These are phyloP conservation scores for Lepiota subincarnata DNA, from an alignment of 768 basidiomycete species.

Conservation along the genomic window DNA sequence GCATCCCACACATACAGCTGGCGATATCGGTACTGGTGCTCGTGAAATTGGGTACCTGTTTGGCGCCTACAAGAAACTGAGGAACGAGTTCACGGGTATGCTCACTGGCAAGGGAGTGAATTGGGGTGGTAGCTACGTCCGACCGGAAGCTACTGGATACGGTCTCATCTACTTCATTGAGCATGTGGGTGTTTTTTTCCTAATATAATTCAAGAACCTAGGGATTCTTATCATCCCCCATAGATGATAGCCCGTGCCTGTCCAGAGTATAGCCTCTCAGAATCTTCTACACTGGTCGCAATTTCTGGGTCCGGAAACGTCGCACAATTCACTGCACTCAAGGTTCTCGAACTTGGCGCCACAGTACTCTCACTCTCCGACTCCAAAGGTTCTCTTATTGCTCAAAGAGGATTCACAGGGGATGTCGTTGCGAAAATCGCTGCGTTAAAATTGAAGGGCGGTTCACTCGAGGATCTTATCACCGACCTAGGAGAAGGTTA, in stretches of 20 bases:
- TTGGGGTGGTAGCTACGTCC: constrained; percentile 72
- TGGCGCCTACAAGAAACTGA: constrained; percentile 71
- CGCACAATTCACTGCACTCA: constrained; percentile 70
- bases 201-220: background rate
- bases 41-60: constrained; percentile 76
- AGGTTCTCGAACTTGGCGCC: constrained; percentile 73
- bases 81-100: constrained; percentile 67
- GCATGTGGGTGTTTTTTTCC: constrained; percentile 44
- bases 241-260: constrained; percentile 55
- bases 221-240: background rate
- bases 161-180: constrained; percentile 76
- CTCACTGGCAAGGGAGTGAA: constrained; percentile 67
- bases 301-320: constrained; percentile 73
- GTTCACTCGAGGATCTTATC: constrained; percentile 35
- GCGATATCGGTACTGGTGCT: constrained; percentile 72
- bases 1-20: constrained; percentile 32
- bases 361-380: constrained; percentile 70
- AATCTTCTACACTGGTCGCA: constrained; percentile 45
- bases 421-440: constrained; percentile 49
- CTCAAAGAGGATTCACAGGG: constrained; percentile 53
- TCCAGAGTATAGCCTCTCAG: constrained; percentile 50
- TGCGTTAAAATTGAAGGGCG: constrained; percentile 53
- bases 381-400: constrained; percentile 66
- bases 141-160: constrained; percentile 71
- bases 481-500: constrained; percentile 31